phyloP scores from a whole-genome alignment of 768 basidiomycete species.

The Hypholoma fasciculare region DNA sequence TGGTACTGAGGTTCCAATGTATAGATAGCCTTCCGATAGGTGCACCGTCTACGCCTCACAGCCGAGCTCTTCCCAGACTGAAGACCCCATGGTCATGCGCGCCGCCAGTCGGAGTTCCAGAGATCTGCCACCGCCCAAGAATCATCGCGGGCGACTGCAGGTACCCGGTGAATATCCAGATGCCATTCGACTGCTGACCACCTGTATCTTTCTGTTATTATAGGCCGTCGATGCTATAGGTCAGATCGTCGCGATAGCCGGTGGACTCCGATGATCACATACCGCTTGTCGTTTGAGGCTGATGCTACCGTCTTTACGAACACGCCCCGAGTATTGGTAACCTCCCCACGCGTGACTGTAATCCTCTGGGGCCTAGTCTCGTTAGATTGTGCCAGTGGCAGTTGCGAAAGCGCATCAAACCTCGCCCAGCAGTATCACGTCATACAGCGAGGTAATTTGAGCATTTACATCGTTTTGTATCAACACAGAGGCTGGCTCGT shows the following conservation, averaged over 20 bases:
- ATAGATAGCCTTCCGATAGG: background rate
- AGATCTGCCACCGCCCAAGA: slow-evolving; percentile 52
- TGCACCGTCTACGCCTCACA: background rate
- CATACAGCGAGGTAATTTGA: slow-evolving; percentile 2
- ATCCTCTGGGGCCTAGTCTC: slow-evolving; percentile 46
- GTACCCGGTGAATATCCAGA: slow-evolving; percentile 2
- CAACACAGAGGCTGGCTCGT: background rate
- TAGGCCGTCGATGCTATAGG: too few species aligned
- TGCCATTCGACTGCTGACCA: background rate
- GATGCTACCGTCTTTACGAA: slow-evolving; percentile 60
- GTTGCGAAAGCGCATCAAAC: slow-evolving; percentile 25
- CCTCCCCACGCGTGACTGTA: slow-evolving; percentile 69
- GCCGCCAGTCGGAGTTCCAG: slow-evolving; percentile 34
- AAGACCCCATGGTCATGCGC: slow-evolving; percentile 48
- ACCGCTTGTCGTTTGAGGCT: slow-evolving; percentile 64
- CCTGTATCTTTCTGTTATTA: too few species aligned
- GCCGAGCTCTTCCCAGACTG: slow-evolving; percentile 46
- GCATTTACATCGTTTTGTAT: background rate
- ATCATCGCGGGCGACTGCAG: slow-evolving; percentile 47
- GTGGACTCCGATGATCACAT: slow-evolving; percentile 20
- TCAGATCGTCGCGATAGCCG: background rate
- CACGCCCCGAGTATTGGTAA: slow-evolving; percentile 58
- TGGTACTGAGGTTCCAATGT: background rate
- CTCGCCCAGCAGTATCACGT: slow-evolving; percentile 37
- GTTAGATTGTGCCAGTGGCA: slow-evolving; percentile 11